Conservation (phyloP, 2,329 filamentous ascomycete genomes). For the Arthrobotrys pseudoclavata region DNA sequence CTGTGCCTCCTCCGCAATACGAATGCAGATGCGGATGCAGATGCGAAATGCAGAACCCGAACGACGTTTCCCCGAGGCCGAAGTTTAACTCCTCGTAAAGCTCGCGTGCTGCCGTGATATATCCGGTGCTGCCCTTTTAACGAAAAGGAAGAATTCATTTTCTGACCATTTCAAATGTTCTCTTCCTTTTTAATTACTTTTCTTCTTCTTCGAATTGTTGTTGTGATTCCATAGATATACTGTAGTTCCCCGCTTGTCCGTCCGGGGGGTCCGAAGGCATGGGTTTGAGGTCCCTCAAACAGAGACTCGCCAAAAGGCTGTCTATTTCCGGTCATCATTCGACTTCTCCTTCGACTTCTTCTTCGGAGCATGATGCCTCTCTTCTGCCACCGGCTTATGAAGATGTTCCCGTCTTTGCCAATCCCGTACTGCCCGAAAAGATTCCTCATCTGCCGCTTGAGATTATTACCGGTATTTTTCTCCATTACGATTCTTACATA, state of each 20-base stretch:
- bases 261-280: constrained; percentile 4
- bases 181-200: too few relatives aligned
- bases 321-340: constrained; percentile 26
- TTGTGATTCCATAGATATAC: neutral
- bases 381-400: constrained; percentile 35
- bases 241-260: neutral
- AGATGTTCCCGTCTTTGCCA: constrained; percentile 49
- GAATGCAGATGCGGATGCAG: neutral
- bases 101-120: neutral
- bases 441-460: constrained; percentile 46
- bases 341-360: neutral
- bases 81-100: neutral
- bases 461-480: constrained; percentile 34
- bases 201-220: too few relatives aligned
- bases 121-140: too few relatives aligned
- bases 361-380: neutral
- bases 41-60: neutral
- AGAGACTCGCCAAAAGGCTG: constrained; percentile 32
- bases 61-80: too few relatives aligned
- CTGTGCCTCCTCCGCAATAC: neutral
- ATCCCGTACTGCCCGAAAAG: constrained; percentile 8
- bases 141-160: too few relatives aligned
- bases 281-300: constrained; percentile 40
- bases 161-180: too few relatives aligned
- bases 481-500: neutral